These are phyloP conservation scores for Entonaema liquescens DNA, from an alignment of 495 filamentous ascomycete genomes.

Conservation along the genomic window DNA sequence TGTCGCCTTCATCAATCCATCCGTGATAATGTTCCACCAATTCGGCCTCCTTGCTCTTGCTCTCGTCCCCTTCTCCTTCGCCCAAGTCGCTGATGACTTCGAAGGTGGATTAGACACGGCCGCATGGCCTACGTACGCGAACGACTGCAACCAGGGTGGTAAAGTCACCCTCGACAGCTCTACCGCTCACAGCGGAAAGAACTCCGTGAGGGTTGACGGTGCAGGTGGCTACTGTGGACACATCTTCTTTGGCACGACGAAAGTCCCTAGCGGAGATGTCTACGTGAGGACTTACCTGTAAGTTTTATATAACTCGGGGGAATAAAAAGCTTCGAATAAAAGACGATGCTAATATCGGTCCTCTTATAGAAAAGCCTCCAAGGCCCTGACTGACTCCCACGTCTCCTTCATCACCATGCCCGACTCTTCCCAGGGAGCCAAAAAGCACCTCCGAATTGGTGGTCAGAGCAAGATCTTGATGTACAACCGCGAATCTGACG, in stretches of 20 bases:
- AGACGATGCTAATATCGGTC: slow-evolving; percentile 38
- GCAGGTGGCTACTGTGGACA: slow-evolving; percentile 66
- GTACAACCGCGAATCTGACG: slow-evolving; percentile 69
- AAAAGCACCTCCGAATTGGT: slow-evolving; percentile 67
- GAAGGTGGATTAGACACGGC: slow-evolving; percentile 63
- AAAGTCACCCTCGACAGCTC: slow-evolving; percentile 60
- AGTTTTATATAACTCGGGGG: slow-evolving; percentile 34
- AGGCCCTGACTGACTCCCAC: slow-evolving; percentile 61
- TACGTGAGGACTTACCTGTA: slow-evolving; percentile 64
- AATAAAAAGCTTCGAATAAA: background rate
- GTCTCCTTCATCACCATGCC: slow-evolving; percentile 70
- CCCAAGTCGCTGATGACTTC: slow-evolving; percentile 62
- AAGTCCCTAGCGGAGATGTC: slow-evolving; percentile 63
- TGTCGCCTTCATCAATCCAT: slow-evolving; percentile 24
- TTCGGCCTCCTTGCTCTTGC: slow-evolving; percentile 57
- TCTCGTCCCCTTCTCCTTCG: slow-evolving; percentile 55
- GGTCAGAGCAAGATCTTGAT: slow-evolving; percentile 66
- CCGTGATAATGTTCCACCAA: slow-evolving; percentile 55
- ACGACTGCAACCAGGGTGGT: slow-evolving; percentile 66
- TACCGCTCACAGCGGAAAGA: slow-evolving; percentile 62
- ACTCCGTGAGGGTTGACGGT: slow-evolving; percentile 62
- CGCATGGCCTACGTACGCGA: slow-evolving; percentile 64
- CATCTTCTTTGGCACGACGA: slow-evolving; percentile 66
- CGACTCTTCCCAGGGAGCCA: slow-evolving; percentile 60
- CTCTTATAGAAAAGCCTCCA: slow-evolving; percentile 57